Base-by-base conservation (phyloP, 371 early-diverging fungal genomes). In the Chytridiales sp. region DNA sequence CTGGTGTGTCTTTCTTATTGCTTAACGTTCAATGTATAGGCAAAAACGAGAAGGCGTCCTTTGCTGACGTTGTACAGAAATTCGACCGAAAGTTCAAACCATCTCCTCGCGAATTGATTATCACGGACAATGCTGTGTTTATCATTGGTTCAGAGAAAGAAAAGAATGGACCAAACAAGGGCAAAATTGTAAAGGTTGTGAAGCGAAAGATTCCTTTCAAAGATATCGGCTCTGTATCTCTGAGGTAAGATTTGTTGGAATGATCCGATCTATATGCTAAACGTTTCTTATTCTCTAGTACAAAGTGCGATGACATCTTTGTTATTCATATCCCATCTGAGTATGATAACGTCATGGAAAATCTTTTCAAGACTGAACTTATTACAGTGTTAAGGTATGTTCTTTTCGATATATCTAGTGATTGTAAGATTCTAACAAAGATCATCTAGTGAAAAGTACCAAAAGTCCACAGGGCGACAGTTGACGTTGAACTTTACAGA, bases 291-390 rank as follows among this genome's bases (percentile, higher is more conserved):
- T 83, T 46, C 72, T 86, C 29, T 13, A 76, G 72, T 53, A 63
- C 76, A 6, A 67, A 66, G 41, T 19, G 53, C 39, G 97, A 95
- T 70, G 94, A 92, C 68, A 90, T 93, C 85, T 75, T 92, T 56
- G 86, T 94, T 15, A 47, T 92, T 19, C 86, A 86, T 60, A 66
- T 88, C 15, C 75, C 83, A 31, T 62, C 54, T 27, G 79, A 85
- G 31, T 88, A 83, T 19, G 87, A 87, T 50, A 82, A 83, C 46
- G 86, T 87, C 19, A 50, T 83, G 38, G 79, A 80, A 62, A 77
- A 77, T 55, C 56, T 77, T 21, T 88, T 91, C 72, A 95, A 95
- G 76, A 95, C 93, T 3, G 96, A 94, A 73, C 70, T 94, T 30
- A 72, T 91, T 19, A 78, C 88, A 0, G 76, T 80, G 9, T 59